Percentiles rank a stretch among this genome's conserved stretches.
Conservation (phyloP, 306 rosid species). For the Mucuna pruriens region DNA sequence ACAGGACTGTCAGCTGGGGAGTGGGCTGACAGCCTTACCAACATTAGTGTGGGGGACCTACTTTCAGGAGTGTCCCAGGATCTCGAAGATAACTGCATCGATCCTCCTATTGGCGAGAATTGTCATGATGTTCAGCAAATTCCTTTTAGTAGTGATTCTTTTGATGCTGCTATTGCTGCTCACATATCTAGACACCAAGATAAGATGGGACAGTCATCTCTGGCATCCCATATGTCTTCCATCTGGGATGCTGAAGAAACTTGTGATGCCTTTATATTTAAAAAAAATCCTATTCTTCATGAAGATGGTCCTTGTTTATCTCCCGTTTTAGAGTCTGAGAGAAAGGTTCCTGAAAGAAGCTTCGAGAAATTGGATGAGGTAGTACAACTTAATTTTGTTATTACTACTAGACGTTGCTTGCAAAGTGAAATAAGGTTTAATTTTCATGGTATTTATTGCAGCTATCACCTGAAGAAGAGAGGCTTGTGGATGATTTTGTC, state of each 20-base stretch:
- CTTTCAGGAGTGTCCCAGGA: conserved; percentile 68
- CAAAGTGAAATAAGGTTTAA: conserved; percentile 38
- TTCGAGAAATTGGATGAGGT: conserved; percentile 64
- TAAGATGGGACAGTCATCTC: conserved; percentile 60
- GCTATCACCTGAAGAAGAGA: conserved; percentile 59
- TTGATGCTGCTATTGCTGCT: conserved; percentile 99
- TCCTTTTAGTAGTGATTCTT: conserved; percentile 90
- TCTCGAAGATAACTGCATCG: conserved; percentile 53
- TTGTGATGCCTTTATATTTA: conserved; percentile 86
- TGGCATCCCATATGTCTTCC: conserved; percentile 72
- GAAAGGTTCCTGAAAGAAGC: conserved; percentile 52
- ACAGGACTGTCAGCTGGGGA: conserved; percentile 77
- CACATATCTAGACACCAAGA: conserved; percentile 81
- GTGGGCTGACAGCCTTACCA: conserved; percentile 99
- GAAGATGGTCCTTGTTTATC: conserved; percentile 51
- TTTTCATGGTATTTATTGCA: conserved; percentile 40
- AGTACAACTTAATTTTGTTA: conserved; percentile 39
- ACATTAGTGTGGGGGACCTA: conserved; percentile 88
- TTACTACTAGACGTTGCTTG: conserved; percentile 29
- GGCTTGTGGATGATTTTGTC: conserved; percentile 55
- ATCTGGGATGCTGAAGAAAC: conserved; percentile 99
- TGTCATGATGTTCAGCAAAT: conserved; percentile 69
- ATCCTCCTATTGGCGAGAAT: conserved; percentile 56
- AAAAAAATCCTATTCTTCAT: conserved; percentile 48
- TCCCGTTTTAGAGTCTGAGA: conserved; percentile 44